phyloP scores from a whole-genome alignment of 371 early-diverging fungal species.

The Lichtheimia hyalospora region DNA sequence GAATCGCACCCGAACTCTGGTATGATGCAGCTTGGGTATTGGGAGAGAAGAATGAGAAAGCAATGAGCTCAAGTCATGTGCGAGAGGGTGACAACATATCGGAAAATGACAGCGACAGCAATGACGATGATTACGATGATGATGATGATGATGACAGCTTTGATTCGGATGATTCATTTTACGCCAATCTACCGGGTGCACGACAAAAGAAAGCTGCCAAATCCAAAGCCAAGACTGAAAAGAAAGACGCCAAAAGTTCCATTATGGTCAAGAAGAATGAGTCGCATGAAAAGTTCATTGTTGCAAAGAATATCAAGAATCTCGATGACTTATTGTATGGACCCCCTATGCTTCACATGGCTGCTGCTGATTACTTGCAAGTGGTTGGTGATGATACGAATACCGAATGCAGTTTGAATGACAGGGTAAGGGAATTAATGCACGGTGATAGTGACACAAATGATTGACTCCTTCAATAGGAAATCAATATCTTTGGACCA shows the following conservation, averaged over 20 bases:
- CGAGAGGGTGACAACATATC: not conserved
- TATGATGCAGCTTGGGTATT: not conserved
- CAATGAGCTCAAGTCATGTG: not conserved
- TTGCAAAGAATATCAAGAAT: conserved; percentile 23
- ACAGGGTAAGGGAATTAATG: not conserved
- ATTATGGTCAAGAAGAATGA: conserved; percentile 2
- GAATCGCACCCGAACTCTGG: not conserved
- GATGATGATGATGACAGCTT: not conserved
- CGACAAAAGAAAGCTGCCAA: not conserved
- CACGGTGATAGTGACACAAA: no score
- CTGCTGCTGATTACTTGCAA: conserved; percentile 21
- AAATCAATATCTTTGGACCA: conserved; percentile 22
- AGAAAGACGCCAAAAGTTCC: not conserved
- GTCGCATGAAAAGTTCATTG: conserved; percentile 14
- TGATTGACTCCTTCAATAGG: conserved; percentile 10
- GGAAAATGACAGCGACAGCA: not conserved
- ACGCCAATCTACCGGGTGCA: not conserved
- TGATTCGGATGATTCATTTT: conserved; percentile 5
- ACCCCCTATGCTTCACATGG: conserved; percentile 20
- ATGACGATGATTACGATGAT: not conserved
- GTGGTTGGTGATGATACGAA: conserved; percentile 20
- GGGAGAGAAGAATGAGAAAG: not conserved
- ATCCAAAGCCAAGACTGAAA: not conserved
- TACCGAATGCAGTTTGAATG: conserved; percentile 20
- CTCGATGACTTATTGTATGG: conserved; percentile 23